Base-by-base conservation (phyloP, 805 yeast species). In the Candida insectorum region DNA sequence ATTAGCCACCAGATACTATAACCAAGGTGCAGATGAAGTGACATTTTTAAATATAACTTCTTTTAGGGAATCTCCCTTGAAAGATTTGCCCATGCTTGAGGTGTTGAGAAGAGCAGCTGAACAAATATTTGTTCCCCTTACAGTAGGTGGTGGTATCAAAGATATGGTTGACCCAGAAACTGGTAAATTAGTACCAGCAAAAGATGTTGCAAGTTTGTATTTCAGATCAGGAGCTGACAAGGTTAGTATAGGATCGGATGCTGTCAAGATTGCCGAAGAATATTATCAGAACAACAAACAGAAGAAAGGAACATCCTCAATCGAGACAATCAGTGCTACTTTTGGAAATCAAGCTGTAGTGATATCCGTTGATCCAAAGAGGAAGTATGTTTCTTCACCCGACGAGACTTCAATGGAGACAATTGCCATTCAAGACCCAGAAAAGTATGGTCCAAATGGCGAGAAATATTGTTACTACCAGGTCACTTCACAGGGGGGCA, bases 321-420 rank as follows among this genome's bases (percentile, higher is more conserved):
- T 93, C 45, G 99, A 93, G 61, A 82, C 94, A 0, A 93, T 93
- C 17, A 86, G 97, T 1, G 73, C 75, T 25, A 85, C 95, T 0
- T 93, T 91, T 58, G 99, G 99, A 36, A 83, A 77, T 14, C 99
- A 93, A 61, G 98, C 98, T 0, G 99, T 93, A 5, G 97, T 93
- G 5, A 89, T 93, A 10, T 89, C 97, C 0, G 95, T 93, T n/a
- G 99, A 93, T 58, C 98, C 99, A 23, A 93, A 85, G 51, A 73
- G 96, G 43, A 82, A 75, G 15, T 93, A 86, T 51, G 81, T 91
- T 3, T n/a, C 49, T 5, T 62, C 69, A 12, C 93, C 94, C 3
- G 34, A 52, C 1, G 77, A 71, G 13, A 78, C 85, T 9, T 61
- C 61, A 13, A 85, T 84, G 67, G 71, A 76, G 44, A 70, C 81